Evolutionary conservation across 495 filamentous ascomycete genomes (phyloP).

Genomic region (Margaritispora aquatica): DNA sequence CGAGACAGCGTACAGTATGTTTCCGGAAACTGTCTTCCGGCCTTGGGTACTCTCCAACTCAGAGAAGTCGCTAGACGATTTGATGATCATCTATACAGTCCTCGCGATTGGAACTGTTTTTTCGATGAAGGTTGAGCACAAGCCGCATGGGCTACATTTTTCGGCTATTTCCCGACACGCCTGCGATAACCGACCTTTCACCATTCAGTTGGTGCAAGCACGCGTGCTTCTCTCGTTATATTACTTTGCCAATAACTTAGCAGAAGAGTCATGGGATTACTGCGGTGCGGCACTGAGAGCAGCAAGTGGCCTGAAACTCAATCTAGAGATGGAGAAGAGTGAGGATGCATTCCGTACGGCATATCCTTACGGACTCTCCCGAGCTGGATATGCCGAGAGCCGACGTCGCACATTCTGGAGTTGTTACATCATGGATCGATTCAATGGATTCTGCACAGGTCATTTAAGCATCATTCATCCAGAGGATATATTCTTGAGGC

Average conservation of each 20-base stretch:
- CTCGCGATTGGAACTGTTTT: conserved; percentile 54
- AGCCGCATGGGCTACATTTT: conserved; percentile 41
- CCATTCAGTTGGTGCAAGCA: conserved; percentile 55
- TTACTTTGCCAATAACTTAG: conserved; percentile 51
- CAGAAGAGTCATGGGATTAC: conserved; percentile 52
- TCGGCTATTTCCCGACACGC: conserved; percentile 54
- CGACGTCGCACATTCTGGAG: conserved; percentile 64
- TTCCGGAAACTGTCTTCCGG: conserved; percentile 40
- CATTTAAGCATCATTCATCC: conserved; percentile 36
- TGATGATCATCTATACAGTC: conserved; percentile 64
- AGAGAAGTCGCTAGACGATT: conserved; percentile 56
- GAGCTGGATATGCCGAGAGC: conserved; percentile 54
- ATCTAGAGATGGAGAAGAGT: conserved; percentile 51
- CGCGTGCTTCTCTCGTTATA: conserved; percentile 58
- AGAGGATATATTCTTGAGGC: conserved; percentile 55
- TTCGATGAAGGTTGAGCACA: conserved; percentile 44
- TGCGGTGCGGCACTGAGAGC: conserved; percentile 52
- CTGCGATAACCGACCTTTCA: conserved; percentile 42
- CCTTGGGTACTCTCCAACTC: conserved; percentile 32
- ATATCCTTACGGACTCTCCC: conserved; percentile 52
- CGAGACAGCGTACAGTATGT: conserved; percentile 46
- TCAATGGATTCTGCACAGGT: conserved; percentile 50
- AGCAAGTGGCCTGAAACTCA: conserved; percentile 49
- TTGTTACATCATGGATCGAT: conserved; percentile 55
- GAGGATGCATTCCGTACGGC: conserved; percentile 33